These are phyloP conservation scores for Alternaria tenuissima DNA, from an alignment of 2,329 filamentous ascomycete species.

Conservation along the genomic window DNA sequence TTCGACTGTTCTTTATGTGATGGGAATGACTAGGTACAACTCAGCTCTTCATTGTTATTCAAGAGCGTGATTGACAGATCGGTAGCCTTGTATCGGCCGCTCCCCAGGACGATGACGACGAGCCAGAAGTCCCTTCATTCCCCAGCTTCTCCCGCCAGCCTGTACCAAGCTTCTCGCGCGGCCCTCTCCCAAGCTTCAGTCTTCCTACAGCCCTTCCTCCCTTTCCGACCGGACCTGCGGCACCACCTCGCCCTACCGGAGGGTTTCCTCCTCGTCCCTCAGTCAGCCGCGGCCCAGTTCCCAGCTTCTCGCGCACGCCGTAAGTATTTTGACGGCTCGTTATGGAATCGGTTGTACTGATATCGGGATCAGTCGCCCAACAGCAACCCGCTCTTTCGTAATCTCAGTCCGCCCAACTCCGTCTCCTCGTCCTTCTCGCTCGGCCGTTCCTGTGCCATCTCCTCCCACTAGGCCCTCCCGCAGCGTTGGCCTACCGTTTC, in stretches of 20 bases:
- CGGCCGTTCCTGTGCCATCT: not conserved
- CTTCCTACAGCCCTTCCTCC: not conserved
- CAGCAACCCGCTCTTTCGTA: slow-evolving; percentile 15
- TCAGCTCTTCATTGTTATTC: not conserved
- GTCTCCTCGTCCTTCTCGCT: not conserved
- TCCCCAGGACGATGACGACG: slow-evolving; percentile 15
- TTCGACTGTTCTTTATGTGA: slow-evolving; percentile 26
- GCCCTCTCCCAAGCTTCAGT: slow-evolving; percentile 2
- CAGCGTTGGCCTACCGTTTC: not conserved
- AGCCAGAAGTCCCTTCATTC: slow-evolving; percentile 20
- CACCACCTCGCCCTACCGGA: not conserved
- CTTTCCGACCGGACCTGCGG: not conserved
- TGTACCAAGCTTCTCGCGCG: slow-evolving; percentile 9
- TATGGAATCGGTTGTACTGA: not conserved
- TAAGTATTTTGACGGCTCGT: not conserved
- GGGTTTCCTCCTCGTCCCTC: not conserved
- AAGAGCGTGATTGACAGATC: slow-evolving; percentile 6
- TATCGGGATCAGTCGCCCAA: not conserved
- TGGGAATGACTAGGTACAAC: slow-evolving; percentile 27
- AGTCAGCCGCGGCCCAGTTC: slow-evolving; percentile 5
- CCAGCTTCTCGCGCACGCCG: slow-evolving; percentile 14
- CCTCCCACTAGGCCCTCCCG: slow-evolving; percentile 8
- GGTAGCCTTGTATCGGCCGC: slow-evolving; percentile 29
- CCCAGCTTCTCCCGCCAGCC: slow-evolving; percentile 13
- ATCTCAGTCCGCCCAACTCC: slow-evolving; percentile 18